Conservation (phyloP, 495 filamentous ascomycete species). For the Penicillium arizonense region DNA sequence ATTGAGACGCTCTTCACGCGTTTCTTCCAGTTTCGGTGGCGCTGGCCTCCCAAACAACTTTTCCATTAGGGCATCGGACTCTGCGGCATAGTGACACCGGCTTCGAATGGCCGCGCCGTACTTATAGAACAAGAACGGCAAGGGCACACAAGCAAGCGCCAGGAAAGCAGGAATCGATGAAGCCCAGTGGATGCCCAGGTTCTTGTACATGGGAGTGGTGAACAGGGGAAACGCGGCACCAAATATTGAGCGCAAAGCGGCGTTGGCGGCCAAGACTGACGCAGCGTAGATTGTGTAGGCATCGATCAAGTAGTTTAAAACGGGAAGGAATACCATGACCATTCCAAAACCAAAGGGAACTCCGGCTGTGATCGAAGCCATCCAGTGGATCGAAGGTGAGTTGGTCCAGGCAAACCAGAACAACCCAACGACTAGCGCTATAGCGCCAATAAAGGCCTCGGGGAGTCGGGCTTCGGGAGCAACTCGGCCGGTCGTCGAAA, state of each 20-base stretch:
- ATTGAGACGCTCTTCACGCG: too few relatives aligned
- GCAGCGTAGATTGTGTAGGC: constrained; percentile 66
- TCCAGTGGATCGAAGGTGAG: constrained; percentile 56
- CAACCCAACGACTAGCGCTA: constrained; percentile 28
- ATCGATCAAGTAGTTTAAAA: constrained; percentile 66
- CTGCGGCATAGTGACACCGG: too few relatives aligned
- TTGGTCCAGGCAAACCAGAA: constrained; percentile 59
- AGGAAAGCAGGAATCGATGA: constrained; percentile 64
- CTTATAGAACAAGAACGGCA: constrained; percentile 56
- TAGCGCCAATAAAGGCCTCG: not conserved
- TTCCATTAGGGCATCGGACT: too few relatives aligned
- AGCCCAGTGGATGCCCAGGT: constrained; percentile 69
- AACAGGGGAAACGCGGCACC: constrained; percentile 70
- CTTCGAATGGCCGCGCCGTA: too few relatives aligned
- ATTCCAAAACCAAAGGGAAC: constrained; percentile 61
- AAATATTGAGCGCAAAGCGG: constrained; percentile 55
- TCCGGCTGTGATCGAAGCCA: constrained; percentile 50
- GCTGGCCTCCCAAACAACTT: too few relatives aligned
- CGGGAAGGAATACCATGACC: constrained; percentile 58
- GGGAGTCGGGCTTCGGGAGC: not conserved
- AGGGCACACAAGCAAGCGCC: constrained; percentile 43
- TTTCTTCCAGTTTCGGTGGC: too few relatives aligned
- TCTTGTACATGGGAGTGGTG: constrained; percentile 60
- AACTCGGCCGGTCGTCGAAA: not conserved
- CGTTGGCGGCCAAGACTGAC: constrained; percentile 62